Evolutionary conservation across 768 basidiomycete genomes (phyloP).

Genomic region (Leccinum arenicola): DNA sequence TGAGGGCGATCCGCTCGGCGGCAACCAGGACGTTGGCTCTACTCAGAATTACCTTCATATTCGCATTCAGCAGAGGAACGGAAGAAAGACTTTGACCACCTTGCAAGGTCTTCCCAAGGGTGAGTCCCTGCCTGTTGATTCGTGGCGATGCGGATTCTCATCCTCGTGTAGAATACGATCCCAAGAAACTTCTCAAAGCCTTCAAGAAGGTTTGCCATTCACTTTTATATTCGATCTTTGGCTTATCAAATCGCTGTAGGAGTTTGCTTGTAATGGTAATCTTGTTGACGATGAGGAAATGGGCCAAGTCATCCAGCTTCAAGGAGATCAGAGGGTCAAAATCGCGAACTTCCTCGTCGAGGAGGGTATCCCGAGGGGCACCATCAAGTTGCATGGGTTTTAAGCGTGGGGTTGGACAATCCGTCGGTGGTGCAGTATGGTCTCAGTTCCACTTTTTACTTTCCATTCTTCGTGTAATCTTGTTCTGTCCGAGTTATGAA

Average conservation of each 20-base stretch:
- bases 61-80: slow-evolving; percentile 99
- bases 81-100: slow-evolving; percentile 96
- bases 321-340: slow-evolving; percentile 94
- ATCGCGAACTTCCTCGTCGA: slow-evolving; percentile 85
- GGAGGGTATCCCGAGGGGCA: slow-evolving; percentile 72
- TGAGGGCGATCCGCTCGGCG: slow-evolving; percentile 80
- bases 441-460: not conserved
- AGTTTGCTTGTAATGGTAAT: slow-evolving; percentile 98
- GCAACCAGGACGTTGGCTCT: slow-evolving; percentile 73
- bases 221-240: not conserved
- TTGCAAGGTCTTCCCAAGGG: slow-evolving; percentile 92
- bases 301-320: slow-evolving; percentile 97
- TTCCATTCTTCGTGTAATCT: slow-evolving; percentile 20
- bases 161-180: slow-evolving; percentile 76
- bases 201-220: slow-evolving; percentile 83
- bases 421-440: slow-evolving; percentile 1
- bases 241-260: slow-evolving; percentile 43
- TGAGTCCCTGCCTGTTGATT: slow-evolving; percentile 32
- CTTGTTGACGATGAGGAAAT: slow-evolving; percentile 94
- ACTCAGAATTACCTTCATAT: slow-evolving; percentile 88
- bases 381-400: slow-evolving; percentile 89
- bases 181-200: slow-evolving; percentile 96
- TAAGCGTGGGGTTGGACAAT: slow-evolving; percentile 35
- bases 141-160: slow-evolving; percentile 16
- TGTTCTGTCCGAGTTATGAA: slow-evolving; percentile 17